Base-by-base conservation (phyloP, 1,284 basidiomycete genomes). In the Retiboletus flavoniger region DNA sequence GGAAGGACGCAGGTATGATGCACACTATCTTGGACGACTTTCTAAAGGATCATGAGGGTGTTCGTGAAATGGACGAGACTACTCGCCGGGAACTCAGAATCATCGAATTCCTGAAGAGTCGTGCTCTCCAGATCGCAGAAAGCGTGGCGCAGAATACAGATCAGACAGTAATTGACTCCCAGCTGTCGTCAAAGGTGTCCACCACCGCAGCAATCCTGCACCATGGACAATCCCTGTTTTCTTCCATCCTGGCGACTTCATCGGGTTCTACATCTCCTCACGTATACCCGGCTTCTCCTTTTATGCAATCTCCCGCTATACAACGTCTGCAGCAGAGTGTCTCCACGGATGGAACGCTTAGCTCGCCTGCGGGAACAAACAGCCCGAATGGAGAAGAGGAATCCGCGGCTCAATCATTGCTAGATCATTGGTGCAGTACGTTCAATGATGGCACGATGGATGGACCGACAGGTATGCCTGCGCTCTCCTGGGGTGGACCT, bases 401-500 rank as follows among this genome's bases (percentile, higher is more conserved):
- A 62, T 84, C 81, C 35, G 74, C 84, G 13, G 89, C 89, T 7
- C 89, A 92, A 63, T 80, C 81, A 16, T 68, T 92, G 53, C 74
- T 92, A 47, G 89, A 92, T 65, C 85, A 91, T 60, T 92, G 89
- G 89, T 87, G 83, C 65, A 86, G 85, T 57, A 82, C 84, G 17
- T 81, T 90, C 59, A 87, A 81, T 64, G 85, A 84, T 57, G 78
- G 78, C 13, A 76, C 78, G 2, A 63, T 83, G 14, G 87, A 88
- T 63, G 76, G 79, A 31, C 70, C 77, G 16, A 74, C 77, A 19
- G 78, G 74, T 14, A 70, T 71, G 58, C 67, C 78, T 39, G 76
- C 75, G 13, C 74, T 84, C 56, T 79, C 83, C 7, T 89, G 87
- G 87, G 79, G 79, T 39, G 82, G 82, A 14, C 76, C 79, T 5